Conservation (phyloP, 2,329 filamentous ascomycete species). For the Exserohilum turcica region DNA sequence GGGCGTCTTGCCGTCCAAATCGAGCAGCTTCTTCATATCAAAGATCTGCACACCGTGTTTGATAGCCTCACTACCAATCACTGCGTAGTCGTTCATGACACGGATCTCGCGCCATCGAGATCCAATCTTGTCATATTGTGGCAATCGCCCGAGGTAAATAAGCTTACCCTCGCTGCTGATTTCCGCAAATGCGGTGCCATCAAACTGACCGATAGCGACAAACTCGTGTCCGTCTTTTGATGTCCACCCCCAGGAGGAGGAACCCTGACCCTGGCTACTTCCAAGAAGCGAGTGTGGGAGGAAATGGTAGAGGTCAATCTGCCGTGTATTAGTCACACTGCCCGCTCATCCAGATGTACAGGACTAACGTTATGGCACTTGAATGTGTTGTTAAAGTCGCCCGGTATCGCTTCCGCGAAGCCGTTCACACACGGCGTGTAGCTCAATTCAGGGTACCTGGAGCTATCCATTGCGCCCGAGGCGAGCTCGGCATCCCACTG, state of each 20-base stretch:
- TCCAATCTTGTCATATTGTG: conserved; percentile 51
- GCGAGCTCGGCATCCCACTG: conserved; percentile 35
- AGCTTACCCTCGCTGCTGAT: conserved; percentile 56
- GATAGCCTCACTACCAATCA: conserved; percentile 45
- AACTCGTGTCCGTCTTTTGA: conserved; percentile 58
- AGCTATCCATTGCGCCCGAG: conserved; percentile 34
- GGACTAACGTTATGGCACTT: conserved; percentile 42
- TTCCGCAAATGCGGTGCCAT: conserved; percentile 36
- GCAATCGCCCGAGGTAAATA: conserved; percentile 57
- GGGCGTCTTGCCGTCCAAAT: conserved; percentile 30
- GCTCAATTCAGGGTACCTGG: conserved; percentile 35
- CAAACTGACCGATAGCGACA: conserved; percentile 56
- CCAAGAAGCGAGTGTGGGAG: conserved; percentile 59
- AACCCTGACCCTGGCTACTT: conserved; percentile 47
- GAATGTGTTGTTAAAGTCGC: conserved; percentile 44
- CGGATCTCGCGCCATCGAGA: conserved; percentile 59
- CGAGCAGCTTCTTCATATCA: conserved; percentile 58
- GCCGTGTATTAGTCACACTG: conserved; percentile 9
- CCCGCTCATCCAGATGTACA: not conserved
- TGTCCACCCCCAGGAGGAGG: conserved; percentile 59
- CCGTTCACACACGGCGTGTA: conserved; percentile 41
- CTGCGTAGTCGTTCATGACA: conserved; percentile 43
- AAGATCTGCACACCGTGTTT: conserved; percentile 65
- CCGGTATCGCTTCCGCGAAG: conserved; percentile 41
- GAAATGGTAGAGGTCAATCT: conserved; percentile 61